Evolutionary conservation across 2,329 filamentous ascomycete species (phyloP), one percentile per base, ranked within the genome.

Genomic region (Mycosphaerella sp.): DNA sequence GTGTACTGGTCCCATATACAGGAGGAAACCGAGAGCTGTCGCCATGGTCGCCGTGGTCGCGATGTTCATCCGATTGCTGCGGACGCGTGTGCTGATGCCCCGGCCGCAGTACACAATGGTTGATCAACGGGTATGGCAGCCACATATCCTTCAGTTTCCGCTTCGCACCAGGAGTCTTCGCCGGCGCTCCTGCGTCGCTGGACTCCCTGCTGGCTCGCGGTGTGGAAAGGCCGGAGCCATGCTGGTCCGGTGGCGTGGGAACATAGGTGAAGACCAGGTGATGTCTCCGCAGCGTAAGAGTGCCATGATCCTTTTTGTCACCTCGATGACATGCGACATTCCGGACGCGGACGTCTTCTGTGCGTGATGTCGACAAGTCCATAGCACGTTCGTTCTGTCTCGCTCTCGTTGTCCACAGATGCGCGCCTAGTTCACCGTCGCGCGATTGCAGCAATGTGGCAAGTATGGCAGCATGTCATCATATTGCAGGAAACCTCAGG

Each of bases 101-200:
- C 8, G 89, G 86, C 56, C 89, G 83, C 61, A 92, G 83, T 23
- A 80, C 82, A 73, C 91, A 95, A 66, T 85, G 82, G 40, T 82
- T 82, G 65, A 98, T 89, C 72, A 97, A 91, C 23, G 92, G 91
- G 71, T 91, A 98, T 12, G 93, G 91, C 52, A 97, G 89, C 88
- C 92, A 98, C 67, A 87, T 82, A 72, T 42, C 50, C 21, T 41
- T 46, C n/a, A 34, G 41, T 41, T 34, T 53, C 11, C 14, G 50
- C 38, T 53, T 53, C 14, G 38, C n/a, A 17, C 11, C 31, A n/a
- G 43, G 26, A 14, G n/a, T 11, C 11, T 23, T 21, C 26, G 43
- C 6, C 14, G 29, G 31, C 11, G 36, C 5, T 21, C 26, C 9
- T 9, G 23, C 17, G 26, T 32, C 44, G 26, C 38, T 53, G 17